Base-by-base conservation (phyloP, 768 basidiomycete genomes). In the Filobasidium floriforme region DNA sequence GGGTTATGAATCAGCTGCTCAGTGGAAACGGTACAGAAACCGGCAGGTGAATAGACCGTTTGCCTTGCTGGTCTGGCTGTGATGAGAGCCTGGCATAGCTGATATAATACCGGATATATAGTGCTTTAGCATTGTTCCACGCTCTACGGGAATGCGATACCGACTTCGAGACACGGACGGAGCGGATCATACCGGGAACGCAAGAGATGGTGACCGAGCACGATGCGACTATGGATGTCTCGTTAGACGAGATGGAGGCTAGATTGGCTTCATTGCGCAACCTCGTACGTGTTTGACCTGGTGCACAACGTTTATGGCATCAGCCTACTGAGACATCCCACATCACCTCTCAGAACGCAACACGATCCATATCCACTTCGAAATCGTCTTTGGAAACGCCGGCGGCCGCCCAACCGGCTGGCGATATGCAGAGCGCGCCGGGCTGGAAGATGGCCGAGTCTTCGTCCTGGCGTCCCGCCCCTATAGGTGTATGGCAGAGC, bases 191-290 rank as follows among this genome's bases (percentile, higher is more conserved):
- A 9, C 32, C 32, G 32, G 9, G 9, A 37, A 37, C 32, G 32
- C 32, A 37, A 9, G 32, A 37, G 15, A 55, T 60, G n/a, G 37
- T 28, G 28, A 61, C 52, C 59, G 37, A 49, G 11, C n/a, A 32
- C 10, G 44, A 62, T 62, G 19, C 4, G 29, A 4, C 40, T 5
- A 46, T 32, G 22, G 51, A 32, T 49, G 46, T 15, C 46, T 14
- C 46, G 46, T 49, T 63, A 7, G 24, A 26, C 14, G 49, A 43
- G 51, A 63, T 63, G 62, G 62, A 63, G 22, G 46, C 62, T 3
- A 18, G 62, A 26, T 37, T 63, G 49, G 19, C 19, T 24, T 49
- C 29, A 6, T 32, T 63, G 29, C 51, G n/a, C 7, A 29, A 62
- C 19, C 10, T 62, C 41, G 61, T 62, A 62, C 19, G 26, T 57